Conservation (phyloP, 768 basidiomycete genomes). For the Tulasnella sp. region DNA sequence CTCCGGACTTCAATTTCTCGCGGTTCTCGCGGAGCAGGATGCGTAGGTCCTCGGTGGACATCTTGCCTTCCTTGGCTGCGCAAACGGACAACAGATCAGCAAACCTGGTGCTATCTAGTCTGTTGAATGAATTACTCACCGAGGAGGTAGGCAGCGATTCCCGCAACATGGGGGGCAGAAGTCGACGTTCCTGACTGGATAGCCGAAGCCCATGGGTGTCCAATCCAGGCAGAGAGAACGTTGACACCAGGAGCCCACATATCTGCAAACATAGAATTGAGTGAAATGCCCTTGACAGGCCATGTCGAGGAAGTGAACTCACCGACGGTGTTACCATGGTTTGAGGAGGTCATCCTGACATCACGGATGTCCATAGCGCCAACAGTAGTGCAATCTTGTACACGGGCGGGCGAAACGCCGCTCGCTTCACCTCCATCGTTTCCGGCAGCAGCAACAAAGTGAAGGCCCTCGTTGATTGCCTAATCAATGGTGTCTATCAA, state of each 20-base stretch:
- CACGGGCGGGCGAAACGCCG: slow-evolving; percentile 15
- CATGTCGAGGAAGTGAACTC: background rate
- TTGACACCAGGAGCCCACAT: slow-evolving; percentile 16
- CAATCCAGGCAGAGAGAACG: slow-evolving; percentile 11
- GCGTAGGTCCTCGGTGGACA: no score
- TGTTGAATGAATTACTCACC: background rate
- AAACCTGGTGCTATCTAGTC: no score
- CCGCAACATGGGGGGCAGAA: slow-evolving; percentile 14
- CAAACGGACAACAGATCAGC: no score
- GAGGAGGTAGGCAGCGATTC: slow-evolving; percentile 8
- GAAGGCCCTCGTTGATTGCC: slow-evolving; percentile 18
- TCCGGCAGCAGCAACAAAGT: slow-evolving; percentile 18
- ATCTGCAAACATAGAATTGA: background rate
- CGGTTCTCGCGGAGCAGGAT: no score
- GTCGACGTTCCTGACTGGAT: slow-evolving; percentile 14
- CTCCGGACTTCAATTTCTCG: no score
- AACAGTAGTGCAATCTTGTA: slow-evolving; percentile 18
- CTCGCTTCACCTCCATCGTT: slow-evolving; percentile 17
- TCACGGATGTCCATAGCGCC: slow-evolving; percentile 17
- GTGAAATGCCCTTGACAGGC: background rate
- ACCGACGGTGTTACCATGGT: slow-evolving; percentile 18
- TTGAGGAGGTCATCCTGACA: slow-evolving; percentile 12
- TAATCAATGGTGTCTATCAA: background rate
- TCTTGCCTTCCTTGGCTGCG: no score
- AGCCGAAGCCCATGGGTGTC: background rate